phyloP scores from a whole-genome alignment of 768 basidiomycete genomes.

The Panaeolus papilionaceus region DNA sequence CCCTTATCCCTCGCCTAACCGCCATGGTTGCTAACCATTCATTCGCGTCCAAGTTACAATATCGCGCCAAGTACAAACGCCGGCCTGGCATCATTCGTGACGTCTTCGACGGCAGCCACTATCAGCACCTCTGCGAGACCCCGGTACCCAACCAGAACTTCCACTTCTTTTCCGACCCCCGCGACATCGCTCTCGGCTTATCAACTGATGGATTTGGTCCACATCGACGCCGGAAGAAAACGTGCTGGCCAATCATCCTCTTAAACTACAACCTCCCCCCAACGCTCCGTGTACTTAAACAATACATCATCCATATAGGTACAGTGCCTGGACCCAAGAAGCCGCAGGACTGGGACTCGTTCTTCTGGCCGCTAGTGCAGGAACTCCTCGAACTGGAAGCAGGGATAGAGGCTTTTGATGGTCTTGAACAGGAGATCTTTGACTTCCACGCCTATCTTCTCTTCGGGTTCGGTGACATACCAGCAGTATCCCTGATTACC shows the following conservation, averaged over 20 bases:
- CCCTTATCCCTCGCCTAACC: conserved; percentile 32
- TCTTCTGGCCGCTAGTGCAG: no score
- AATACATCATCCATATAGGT: no score
- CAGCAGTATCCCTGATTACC: conserved; percentile 30
- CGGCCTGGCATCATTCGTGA: conserved; percentile 33
- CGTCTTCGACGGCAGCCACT: conserved; percentile 42
- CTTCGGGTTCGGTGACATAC: conserved; percentile 29
- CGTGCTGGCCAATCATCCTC: conserved; percentile 37
- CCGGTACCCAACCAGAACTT: conserved; percentile 33
- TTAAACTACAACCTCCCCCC: no score
- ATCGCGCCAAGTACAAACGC: conserved; percentile 26
- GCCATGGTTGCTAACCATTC: conserved; percentile 29
- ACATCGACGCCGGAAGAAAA: conserved; percentile 38
- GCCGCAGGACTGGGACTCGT: no score
- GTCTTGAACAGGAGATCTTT: conserved; percentile 23
- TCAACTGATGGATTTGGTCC: conserved; percentile 49
- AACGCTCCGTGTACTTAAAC: no score
- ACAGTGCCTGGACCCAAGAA: no score
- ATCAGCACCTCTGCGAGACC: conserved; percentile 29
- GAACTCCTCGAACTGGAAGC: no score
- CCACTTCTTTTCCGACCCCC: conserved; percentile 38
- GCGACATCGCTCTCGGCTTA: conserved; percentile 49
- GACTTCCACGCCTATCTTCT: conserved; percentile 28
- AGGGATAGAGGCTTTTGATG: no score
- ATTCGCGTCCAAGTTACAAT: conserved; percentile 26